Conservation (phyloP, 768 basidiomycete genomes). For the Mycena belliarum region DNA sequence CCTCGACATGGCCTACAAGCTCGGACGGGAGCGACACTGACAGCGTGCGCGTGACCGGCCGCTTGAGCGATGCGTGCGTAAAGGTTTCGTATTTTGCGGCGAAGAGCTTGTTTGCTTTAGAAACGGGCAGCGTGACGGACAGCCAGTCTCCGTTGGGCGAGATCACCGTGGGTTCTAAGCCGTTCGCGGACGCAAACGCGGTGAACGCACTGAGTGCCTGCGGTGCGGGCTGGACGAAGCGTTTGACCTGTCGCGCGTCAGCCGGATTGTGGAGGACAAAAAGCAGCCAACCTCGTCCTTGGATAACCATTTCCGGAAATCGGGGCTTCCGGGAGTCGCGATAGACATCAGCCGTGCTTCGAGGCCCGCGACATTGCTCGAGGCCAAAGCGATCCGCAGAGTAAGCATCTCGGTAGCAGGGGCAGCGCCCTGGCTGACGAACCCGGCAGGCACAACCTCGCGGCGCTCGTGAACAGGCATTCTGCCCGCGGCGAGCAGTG, state of each 20-base stretch:
- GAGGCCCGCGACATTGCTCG: slow-evolving; percentile 6
- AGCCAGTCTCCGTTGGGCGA: slow-evolving; percentile 4
- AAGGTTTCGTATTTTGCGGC: slow-evolving; percentile 1
- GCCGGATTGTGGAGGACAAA: background rate
- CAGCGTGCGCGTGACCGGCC: slow-evolving; percentile 2
- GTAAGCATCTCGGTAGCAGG: background rate
- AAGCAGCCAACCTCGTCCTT: slow-evolving; percentile 4
- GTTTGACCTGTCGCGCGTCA: background rate
- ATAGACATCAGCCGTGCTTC: background rate
- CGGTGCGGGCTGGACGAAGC: background rate
- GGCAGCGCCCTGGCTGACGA: background rate
- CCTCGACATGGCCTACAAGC: slow-evolving; percentile 5
- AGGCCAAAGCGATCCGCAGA: slow-evolving; percentile 1
- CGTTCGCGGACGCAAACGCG: slow-evolving; percentile 7
- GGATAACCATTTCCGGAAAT: background rate
- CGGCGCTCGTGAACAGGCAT: slow-evolving; percentile 5
- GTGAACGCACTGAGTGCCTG: slow-evolving; percentile 1
- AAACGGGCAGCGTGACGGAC: background rate
- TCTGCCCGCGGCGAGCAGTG: no score
- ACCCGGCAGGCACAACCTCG: background rate
- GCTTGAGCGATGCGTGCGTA: background rate
- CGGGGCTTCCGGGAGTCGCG: background rate
- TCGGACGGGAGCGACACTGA: slow-evolving; percentile 2
- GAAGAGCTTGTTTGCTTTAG: slow-evolving; percentile 4
- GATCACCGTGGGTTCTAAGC: slow-evolving; percentile 2